Evolutionary conservation across 805 yeast species (phyloP).

Genomic region (Schwanniomyces occidentalis): DNA sequence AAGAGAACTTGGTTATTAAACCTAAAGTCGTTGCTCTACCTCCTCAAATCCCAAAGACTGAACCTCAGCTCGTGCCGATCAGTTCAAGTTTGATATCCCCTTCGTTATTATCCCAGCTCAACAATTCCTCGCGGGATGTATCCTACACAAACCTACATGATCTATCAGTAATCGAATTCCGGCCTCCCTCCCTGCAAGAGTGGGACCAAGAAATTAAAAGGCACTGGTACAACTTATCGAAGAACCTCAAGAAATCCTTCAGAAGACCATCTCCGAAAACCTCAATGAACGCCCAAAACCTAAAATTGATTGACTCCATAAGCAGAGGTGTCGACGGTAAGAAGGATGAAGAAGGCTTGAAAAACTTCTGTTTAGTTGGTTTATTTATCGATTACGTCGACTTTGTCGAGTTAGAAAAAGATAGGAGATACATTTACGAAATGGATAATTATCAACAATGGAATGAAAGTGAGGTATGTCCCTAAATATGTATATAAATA

Average conservation of each 20-base stretch:
- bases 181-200: slow-evolving; percentile 58
- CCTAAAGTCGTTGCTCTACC: not conserved
- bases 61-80: slow-evolving; percentile 3
- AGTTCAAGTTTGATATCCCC: slow-evolving; percentile 21
- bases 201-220: slow-evolving; percentile 66
- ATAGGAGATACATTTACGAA: slow-evolving; percentile 53
- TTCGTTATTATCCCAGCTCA: slow-evolving; percentile 18
- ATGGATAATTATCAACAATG: slow-evolving; percentile 61
- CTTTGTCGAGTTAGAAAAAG: slow-evolving; percentile 58
- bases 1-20: slow-evolving; percentile 6
- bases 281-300: slow-evolving; percentile 52
- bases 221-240: slow-evolving; percentile 63
- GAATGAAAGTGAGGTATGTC: slow-evolving; percentile 79
- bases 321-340: slow-evolving; percentile 83
- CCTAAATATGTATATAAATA: slow-evolving; percentile 36
- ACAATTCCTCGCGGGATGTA: slow-evolving; percentile 19
- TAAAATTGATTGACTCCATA: slow-evolving; percentile 64
- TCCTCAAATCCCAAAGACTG: not conserved
- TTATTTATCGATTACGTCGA: slow-evolving; percentile 73
- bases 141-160: slow-evolving; percentile 31
- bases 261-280: slow-evolving; percentile 76
- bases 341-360: slow-evolving; percentile 58
- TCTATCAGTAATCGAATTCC: slow-evolving; percentile 21
- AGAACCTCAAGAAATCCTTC: slow-evolving; percentile 61
- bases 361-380: slow-evolving; percentile 68